Percentiles rank a stretch among this genome's conserved stretches.
phyloP scores from a whole-genome alignment of 2,329 filamentous ascomycete species.

The Diaporthe aspalathi region DNA sequence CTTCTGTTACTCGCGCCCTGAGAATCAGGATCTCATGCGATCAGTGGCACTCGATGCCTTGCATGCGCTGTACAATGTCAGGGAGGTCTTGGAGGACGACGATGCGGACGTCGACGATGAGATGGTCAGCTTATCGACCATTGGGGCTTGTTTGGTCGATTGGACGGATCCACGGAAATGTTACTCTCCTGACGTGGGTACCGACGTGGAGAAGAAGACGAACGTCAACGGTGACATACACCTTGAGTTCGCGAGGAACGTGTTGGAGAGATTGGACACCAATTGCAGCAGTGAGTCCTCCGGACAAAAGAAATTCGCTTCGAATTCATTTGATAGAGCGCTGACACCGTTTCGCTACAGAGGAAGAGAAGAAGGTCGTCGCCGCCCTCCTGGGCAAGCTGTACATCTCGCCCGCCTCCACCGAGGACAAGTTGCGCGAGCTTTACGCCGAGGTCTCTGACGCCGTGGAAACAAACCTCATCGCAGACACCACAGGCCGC shows the following conservation, averaged over 20 bases:
- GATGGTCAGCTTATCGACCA: slow-evolving; percentile 81
- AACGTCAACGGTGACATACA: slow-evolving; percentile 82
- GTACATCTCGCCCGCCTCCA: slow-evolving; percentile 76
- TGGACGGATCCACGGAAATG: slow-evolving; percentile 95
- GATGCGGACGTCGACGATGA: slow-evolving; percentile 79
- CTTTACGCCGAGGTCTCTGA: slow-evolving; percentile 68
- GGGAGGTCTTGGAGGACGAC: slow-evolving; percentile 79
- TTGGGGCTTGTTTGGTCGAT: slow-evolving; percentile 86
- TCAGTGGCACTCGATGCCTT: slow-evolving; percentile 79
- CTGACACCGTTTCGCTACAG: slow-evolving; percentile 52
- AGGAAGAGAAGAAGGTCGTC: slow-evolving; percentile 87
- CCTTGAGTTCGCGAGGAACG: slow-evolving; percentile 79
- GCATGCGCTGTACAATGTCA: slow-evolving; percentile 77
- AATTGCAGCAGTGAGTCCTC: slow-evolving; percentile 72
- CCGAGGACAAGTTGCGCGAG: slow-evolving; percentile 67
- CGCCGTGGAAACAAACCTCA: slow-evolving; percentile 71
- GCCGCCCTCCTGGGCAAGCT: slow-evolving; percentile 85
- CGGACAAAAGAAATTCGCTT: slow-evolving; percentile 41
- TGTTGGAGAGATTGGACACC: slow-evolving; percentile 79
- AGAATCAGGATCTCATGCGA: slow-evolving; percentile 87
- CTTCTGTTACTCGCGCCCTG: slow-evolving; percentile 85
- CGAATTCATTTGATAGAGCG: not conserved
- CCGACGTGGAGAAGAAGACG: slow-evolving; percentile 68
- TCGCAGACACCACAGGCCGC: slow-evolving; percentile 69
- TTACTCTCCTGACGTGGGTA: slow-evolving; percentile 62